These are phyloP conservation scores for Isochrysis galbana DNA, from an alignment of 78 protist genomes.

Conservation along the genomic window DNA sequence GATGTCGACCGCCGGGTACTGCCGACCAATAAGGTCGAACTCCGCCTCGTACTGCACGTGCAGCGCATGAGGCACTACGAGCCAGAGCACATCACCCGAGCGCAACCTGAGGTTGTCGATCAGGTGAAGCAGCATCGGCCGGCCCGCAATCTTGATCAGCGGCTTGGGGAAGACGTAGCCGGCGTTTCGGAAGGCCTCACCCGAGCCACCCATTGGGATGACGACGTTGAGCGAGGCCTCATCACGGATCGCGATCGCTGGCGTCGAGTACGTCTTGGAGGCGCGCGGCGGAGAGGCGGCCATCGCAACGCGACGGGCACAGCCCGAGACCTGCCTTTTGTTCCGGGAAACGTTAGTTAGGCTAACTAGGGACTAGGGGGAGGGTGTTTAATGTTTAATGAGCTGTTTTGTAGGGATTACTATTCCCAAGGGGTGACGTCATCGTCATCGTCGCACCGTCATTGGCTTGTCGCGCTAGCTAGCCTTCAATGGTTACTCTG, in stretches of 20 bases:
- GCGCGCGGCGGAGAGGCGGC: too few relatives aligned
- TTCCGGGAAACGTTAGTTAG: too few relatives aligned
- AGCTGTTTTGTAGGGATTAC: too few relatives aligned
- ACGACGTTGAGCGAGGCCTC: conserved; percentile 1
- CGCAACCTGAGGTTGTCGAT: neutral
- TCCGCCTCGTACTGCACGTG: neutral
- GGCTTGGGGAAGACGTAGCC: conserved; percentile 4
- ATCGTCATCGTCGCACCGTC: too few relatives aligned
- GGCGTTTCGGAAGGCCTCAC: neutral
- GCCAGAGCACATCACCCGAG: conserved; percentile 7
- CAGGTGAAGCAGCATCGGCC: neutral
- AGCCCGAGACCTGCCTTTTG: too few relatives aligned
- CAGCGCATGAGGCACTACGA: neutral
- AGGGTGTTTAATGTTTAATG: too few relatives aligned
- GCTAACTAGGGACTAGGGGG: too few relatives aligned
- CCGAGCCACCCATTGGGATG: neutral
- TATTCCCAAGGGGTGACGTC: too few relatives aligned
- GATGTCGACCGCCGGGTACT: neutral
- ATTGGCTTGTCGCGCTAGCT: too few relatives aligned
- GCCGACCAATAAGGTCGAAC: neutral
- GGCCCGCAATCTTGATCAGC: conserved; percentile 9
- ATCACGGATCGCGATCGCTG: neutral
- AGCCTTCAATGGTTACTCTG: too few relatives aligned
- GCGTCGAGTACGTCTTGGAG: too few relatives aligned
- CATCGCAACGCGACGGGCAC: too few relatives aligned